Evolutionary conservation across 345 rosid species (phyloP).

Genomic region (Triadica sebifera): DNA sequence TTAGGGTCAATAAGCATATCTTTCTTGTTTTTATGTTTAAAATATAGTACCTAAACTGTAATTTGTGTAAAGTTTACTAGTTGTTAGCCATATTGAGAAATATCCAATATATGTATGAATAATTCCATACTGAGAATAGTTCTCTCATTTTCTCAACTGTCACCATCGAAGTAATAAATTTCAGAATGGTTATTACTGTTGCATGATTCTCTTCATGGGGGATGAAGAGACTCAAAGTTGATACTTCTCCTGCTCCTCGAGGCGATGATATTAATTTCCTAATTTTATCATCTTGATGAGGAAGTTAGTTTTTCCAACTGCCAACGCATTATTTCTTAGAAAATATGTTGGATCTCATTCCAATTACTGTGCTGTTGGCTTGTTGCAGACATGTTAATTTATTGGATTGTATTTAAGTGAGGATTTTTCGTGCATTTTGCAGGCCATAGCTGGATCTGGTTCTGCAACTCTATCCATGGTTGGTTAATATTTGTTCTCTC

Average conservation of each 20-base stretch:
- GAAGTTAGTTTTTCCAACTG: background rate
- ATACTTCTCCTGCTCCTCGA: background rate
- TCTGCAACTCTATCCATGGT: constrained; percentile 98
- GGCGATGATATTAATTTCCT: background rate
- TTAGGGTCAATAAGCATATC: too few species aligned
- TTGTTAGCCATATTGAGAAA: background rate
- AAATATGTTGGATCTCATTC: too few species aligned
- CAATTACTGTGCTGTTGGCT: background rate
- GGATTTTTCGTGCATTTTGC: constrained; percentile 22
- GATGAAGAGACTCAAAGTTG: background rate
- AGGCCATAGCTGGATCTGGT: constrained; percentile 99
- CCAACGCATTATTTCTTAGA: background rate
- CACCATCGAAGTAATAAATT: background rate
- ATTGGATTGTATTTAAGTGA: background rate
- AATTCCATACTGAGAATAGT: background rate
- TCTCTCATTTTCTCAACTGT: background rate
- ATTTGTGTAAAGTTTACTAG: background rate
- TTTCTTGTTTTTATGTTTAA: too few species aligned
- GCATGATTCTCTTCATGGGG: background rate
- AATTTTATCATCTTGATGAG: background rate
- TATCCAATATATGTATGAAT: background rate
- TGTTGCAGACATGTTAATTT: background rate
- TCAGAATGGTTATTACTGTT: background rate
- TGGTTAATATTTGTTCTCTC: constrained; percentile 10
- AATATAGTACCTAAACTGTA: too few species aligned